Conservation (phyloP, 176 grass and related monocot species). For the Tillandsia fasciculata region DNA sequence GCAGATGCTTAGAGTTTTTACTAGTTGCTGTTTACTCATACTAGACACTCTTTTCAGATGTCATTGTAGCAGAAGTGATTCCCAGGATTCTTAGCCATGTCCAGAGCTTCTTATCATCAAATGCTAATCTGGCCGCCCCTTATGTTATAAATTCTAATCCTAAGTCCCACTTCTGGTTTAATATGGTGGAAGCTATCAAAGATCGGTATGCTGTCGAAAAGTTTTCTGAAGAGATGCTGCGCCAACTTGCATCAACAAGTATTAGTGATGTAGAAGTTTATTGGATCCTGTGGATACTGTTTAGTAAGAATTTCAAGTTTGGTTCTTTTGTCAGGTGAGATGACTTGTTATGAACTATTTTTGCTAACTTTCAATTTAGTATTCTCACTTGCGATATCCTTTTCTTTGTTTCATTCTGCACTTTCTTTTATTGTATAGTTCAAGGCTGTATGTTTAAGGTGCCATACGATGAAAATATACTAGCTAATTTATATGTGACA, state of each 20-base stretch:
- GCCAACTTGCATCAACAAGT: slow-evolving; percentile 55
- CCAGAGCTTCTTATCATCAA: slow-evolving; percentile 44
- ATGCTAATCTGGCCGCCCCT: slow-evolving; percentile 28
- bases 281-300: slow-evolving; percentile 53
- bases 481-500: too few species aligned
- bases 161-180: slow-evolving; percentile 74
- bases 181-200: slow-evolving; percentile 60
- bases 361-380: too few species aligned
- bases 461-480: too few species aligned
- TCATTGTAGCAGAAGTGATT: slow-evolving; percentile 75
- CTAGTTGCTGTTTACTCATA: slow-evolving; percentile 26
- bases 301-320: too few species aligned
- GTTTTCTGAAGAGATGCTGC: slow-evolving; percentile 63
- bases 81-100: slow-evolving; percentile 52
- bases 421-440: too few species aligned
- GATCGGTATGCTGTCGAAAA: slow-evolving; percentile 92
- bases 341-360: too few species aligned
- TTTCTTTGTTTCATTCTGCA: too few species aligned
- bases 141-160: slow-evolving; percentile 35
- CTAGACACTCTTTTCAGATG: slow-evolving; percentile 46
- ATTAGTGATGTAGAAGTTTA: slow-evolving; percentile 77
- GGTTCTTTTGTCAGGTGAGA: too few species aligned
- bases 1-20: neutral
- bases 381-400: too few species aligned
- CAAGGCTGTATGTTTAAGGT: too few species aligned